phyloP scores from a whole-genome alignment of 805 yeast species.

The Clavispora asparagi region DNA sequence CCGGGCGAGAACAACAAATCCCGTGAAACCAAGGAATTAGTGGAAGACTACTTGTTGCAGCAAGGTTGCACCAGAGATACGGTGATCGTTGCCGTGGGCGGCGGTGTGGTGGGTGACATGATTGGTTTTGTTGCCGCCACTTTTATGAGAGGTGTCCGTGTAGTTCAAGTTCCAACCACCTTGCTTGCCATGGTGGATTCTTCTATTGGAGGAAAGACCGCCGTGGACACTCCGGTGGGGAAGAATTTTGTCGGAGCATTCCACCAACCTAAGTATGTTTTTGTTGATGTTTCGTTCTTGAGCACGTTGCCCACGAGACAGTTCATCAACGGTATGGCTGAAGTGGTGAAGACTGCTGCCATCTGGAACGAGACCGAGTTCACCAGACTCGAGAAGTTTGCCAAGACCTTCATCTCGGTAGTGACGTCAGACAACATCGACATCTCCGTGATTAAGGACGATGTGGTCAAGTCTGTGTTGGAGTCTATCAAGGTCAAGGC shows the following conservation, averaged over 20 bases:
- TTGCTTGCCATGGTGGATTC: conserved; percentile 96
- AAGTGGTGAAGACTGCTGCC: conserved; percentile 96
- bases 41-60: conserved; percentile 79
- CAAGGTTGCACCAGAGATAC: conserved; percentile 96
- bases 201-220: conserved; percentile 97
- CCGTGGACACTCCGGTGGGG: conserved; percentile 94
- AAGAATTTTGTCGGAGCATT: conserved; percentile 95
- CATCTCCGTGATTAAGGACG: conserved; percentile 63
- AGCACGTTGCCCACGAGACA: conserved; percentile 89
- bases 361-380: conserved; percentile 94
- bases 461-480: conserved; percentile 69
- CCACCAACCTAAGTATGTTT: conserved; percentile 90
- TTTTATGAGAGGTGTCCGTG: conserved; percentile 95
- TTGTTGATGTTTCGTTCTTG: conserved; percentile 83
- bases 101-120: conserved; percentile 99
- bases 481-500: conserved; percentile 91
- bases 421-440: conserved; percentile 45
- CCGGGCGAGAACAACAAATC: conserved; percentile 94
- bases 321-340: conserved; percentile 97
- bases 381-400: conserved; percentile 72
- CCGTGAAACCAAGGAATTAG: conserved; percentile 83
- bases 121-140: conserved; percentile 99
- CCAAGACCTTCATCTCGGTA: conserved; percentile 63
- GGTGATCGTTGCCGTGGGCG: conserved; percentile 90
- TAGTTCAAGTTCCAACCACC: conserved; percentile 91